Evolutionary conservation across 1,139 yeast species (phyloP).

Genomic region (Cylindricascospora bacillispora): DNA sequence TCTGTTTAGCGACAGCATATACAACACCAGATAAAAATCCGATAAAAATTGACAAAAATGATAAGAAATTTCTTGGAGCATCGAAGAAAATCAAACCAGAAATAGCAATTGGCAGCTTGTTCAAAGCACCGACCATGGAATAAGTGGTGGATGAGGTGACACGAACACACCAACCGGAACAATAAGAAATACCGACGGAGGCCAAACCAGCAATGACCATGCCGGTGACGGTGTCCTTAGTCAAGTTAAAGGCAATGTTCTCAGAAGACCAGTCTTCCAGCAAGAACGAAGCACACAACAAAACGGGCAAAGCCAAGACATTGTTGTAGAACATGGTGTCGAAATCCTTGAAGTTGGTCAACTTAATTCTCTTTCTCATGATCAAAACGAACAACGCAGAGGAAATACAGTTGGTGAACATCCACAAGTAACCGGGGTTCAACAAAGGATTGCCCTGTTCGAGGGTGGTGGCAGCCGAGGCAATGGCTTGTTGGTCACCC

Average conservation of each 20-base stretch:
- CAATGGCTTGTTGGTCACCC: constrained; percentile 49
- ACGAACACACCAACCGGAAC: constrained; percentile 99
- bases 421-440: constrained; percentile 89
- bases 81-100: constrained; percentile 90
- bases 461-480: constrained; percentile 23
- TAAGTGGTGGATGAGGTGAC: constrained; percentile 96
- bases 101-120: constrained; percentile 93
- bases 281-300: constrained; percentile 57
- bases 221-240: constrained; percentile 60
- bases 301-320: constrained; percentile 79
- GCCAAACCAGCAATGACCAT: constrained; percentile 90
- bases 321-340: constrained; percentile 99
- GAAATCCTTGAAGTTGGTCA: constrained; percentile 91
- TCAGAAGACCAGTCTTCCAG: constrained; percentile 88
- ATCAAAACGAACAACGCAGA: constrained; percentile 86
- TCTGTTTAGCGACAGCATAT: constrained; percentile 86
- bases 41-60: constrained; percentile 76
- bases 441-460: constrained; percentile 31
- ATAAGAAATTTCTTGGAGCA: constrained; percentile 87
- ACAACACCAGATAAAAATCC: constrained; percentile 94
- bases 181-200: constrained; percentile 92
- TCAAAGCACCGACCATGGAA: constrained; percentile 98
- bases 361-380: constrained; percentile 95
- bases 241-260: constrained; percentile 64
- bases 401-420: constrained; percentile 85